Percentiles rank a stretch among this genome's conserved stretches.
Evolutionary conservation across 2,329 filamentous ascomycete genomes (phyloP).

Genomic region (Hypoxylon sp.): DNA sequence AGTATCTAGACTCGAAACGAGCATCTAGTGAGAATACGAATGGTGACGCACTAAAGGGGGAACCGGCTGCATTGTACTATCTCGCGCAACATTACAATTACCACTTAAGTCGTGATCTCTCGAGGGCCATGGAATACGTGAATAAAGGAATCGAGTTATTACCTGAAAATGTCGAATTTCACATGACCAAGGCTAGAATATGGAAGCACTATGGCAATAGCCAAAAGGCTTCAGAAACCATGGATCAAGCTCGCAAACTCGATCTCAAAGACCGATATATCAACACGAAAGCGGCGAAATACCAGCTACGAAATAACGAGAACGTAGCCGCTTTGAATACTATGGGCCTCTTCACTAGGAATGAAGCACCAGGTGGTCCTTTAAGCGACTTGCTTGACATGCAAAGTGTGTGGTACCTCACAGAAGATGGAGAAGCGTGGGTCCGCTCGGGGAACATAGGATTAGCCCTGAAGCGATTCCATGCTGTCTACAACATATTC

Average conservation of each 20-base stretch:
- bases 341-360: constrained; percentile 93
- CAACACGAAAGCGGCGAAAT: constrained; percentile 98
- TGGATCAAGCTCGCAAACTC: constrained; percentile 88
- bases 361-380: constrained; percentile 89
- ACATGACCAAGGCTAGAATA: constrained; percentile 96
- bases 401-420: constrained; percentile 98
- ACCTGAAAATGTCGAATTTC: constrained; percentile 87
- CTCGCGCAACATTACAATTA: constrained; percentile 98
- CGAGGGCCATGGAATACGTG: constrained; percentile 85
- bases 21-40: constrained; percentile 64
- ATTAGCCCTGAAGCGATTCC: constrained; percentile 92
- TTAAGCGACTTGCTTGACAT: constrained; percentile 94
- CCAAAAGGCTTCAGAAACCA: constrained; percentile 83
- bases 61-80: constrained; percentile 89
- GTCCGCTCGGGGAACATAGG: constrained; percentile 85
- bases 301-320: constrained; percentile 92
- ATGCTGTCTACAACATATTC: constrained; percentile 90
- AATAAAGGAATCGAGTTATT: constrained; percentile 86
- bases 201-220: constrained; percentile 90
- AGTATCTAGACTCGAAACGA: constrained; percentile 76
- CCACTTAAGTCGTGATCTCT: constrained; percentile 84
- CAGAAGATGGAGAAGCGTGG: constrained; percentile 93
- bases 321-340: constrained; percentile 88
- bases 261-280: constrained; percentile 96
- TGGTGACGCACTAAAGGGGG: constrained; percentile 69